Evolutionary conservation across 805 yeast genomes (phyloP).

Genomic region (Wickerhamomyces silvicola): DNA sequence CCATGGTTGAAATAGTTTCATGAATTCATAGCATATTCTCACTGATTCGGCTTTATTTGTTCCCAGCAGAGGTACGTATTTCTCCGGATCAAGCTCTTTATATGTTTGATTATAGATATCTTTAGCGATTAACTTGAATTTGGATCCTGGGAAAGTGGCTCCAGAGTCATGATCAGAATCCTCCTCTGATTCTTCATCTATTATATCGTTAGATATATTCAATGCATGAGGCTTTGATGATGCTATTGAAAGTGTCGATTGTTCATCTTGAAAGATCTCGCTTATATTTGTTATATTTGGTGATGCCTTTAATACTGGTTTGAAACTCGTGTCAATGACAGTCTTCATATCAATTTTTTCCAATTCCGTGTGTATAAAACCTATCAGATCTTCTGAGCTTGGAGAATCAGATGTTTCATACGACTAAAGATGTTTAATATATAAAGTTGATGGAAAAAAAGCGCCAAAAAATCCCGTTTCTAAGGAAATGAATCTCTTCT

Average conservation of each 20-base stretch:
- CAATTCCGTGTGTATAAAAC: slow-evolving; percentile 7
- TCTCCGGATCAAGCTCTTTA: slow-evolving; percentile 29
- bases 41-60: slow-evolving; percentile 18
- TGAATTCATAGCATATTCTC: slow-evolving; percentile 28
- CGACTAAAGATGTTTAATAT: too few relatives aligned
- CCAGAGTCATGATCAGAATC: slow-evolving; percentile 3
- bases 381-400: slow-evolving; percentile 2
- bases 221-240: slow-evolving; percentile 6
- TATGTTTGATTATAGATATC: slow-evolving; percentile 27
- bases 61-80: slow-evolving; percentile 37
- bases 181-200: slow-evolving; percentile 19
- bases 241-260: slow-evolving; percentile 6
- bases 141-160: too few relatives aligned
- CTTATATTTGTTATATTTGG: slow-evolving; percentile 17
- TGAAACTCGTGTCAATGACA: slow-evolving; percentile 4
- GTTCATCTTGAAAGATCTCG: slow-evolving; percentile 12
- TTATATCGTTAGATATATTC: slow-evolving; percentile 13
- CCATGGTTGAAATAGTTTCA: slow-evolving; percentile 36
- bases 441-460: too few relatives aligned
- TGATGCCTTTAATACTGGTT: slow-evolving; percentile 13
- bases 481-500: too few relatives aligned
- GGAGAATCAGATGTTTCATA: too few relatives aligned
- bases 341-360: slow-evolving; percentile 8
- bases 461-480: too few relatives aligned
- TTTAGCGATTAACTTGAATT: slow-evolving; percentile 20